Evolutionary conservation across 1,284 basidiomycete genomes (phyloP), one percentile per base, ranked within the genome.

Genomic region (Sanghuangporus sanghuang): DNA sequence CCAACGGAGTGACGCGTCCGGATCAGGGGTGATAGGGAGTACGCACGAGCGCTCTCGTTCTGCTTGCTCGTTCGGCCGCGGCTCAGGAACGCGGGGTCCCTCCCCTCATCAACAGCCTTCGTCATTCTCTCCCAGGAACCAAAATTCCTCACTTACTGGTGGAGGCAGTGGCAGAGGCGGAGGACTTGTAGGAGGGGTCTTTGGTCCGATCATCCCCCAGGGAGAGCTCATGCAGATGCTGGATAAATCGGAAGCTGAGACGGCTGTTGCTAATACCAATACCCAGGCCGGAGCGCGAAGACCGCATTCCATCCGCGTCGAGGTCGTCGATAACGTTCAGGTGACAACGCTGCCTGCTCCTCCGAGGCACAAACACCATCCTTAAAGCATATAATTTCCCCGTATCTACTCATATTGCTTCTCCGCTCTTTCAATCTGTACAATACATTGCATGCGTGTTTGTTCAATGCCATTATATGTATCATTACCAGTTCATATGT

Each of bases 131-230:
- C 4, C 27, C 27, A 32, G 27, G 27, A 32, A 32, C 27, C 27
- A 32, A n/a, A n/a, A 11, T 42, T n/a, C 40, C 40, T 11, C 40
- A 12, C 44, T 18, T n/a, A 18, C 3, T 11, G 2, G 12, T 2
- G 16, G 9, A 16, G 44, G 44, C 8, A 11, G 16, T 1, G 44
- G 44, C 16, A 46, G 44, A 14, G 44, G 44, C 6, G 44, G 44
- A 14, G 44, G 44, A n/a, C 27, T 32, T 5, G 27, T 5, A 4
- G 44, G 44, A 1, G 16, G 44, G 16, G 8, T 58, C 8, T 18
- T 59, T 3, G 56, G 53, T 6, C 65, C 65, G 8, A 66, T 66
- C 27, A 63, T 66, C 14, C 42, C 65, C 2, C 39, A 42, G 40
- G 44, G 42, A 4, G 57, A 66, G 16, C 44, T 66, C 21, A 21